Evolutionary conservation across 139 green algal species (phyloP), one percentile per base, ranked within the genome.

Genomic region (Tetraselmis striata): DNA sequence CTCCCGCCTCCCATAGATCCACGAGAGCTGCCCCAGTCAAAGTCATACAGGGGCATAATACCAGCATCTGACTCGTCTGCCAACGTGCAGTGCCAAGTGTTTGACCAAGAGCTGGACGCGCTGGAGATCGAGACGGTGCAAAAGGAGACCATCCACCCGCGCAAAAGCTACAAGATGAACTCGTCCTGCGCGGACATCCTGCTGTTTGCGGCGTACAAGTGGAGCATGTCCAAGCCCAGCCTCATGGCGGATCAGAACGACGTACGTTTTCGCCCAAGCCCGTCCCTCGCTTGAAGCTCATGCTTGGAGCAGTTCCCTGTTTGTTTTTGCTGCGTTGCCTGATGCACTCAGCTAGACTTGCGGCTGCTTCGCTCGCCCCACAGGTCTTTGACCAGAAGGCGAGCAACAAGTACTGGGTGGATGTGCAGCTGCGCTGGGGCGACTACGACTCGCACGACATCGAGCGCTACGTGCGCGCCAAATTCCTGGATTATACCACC

Each of bases 81-180:
- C 18, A 75, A n/a, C 45, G 11, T 18, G 45, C 45, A 67, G 30
- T 90, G 89, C 81, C 93, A 97, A 85, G 93, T 98, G 31, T 96
- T 97, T 84, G 95, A 98, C 87, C 95, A 99, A 89, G 97, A 99
- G 92, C 91, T 99, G 86, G 96, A 99, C 81, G 96, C 97, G 31
- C 93, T 99, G 80, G 97, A 99, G 93, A 99, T 99, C 77, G 97
- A 99, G 93, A 99, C 97, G 28, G 97, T 99, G 83, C 97, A 99
- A 90, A 99, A 99, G 93, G 97, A 99, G 92, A 99, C 97, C 58
- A 99, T 99, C 86, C 97, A 99, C 89, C 97, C 97, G 58, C 92
- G 97, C 82, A 99, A 99, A 91, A 95, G 86, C 29, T 99, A 99
- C 92, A 99, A 99, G 92, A 98, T 98, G 96, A 99, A 98, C 91